Evolutionary conservation across 345 rosid genomes (phyloP), one percentile per base, ranked within the genome.

Genomic region (Mallotus nudiflorus): DNA sequence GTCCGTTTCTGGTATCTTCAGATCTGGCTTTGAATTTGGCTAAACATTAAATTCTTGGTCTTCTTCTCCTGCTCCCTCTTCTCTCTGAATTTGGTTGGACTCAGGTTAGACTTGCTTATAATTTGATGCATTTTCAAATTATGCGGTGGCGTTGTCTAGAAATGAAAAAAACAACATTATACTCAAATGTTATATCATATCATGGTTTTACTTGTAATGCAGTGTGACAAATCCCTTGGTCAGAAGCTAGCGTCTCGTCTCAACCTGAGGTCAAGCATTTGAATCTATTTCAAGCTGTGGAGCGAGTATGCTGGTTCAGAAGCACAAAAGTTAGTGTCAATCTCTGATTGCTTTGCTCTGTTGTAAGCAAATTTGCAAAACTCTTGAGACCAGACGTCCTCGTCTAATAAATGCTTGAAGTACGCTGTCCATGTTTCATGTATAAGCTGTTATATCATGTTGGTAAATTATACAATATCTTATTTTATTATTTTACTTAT

Each of bases 231-330:
- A 67, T 84, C 96, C 61, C 75, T 95, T 42, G 97, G 98, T 42
- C 91, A 90, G 85, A 92, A 89, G 84, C 73, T 95, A 42, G 94
- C 99, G 14, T 70, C 78, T 55, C 90, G 90, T 49, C 91, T 95
- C 74, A 87, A 85, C 33, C 84, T 84, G 69, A 84, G 80, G 70
- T 90, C 99, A 20, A 90, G 64, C 83, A 83, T 89, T 64, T 94
- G 78, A 91, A 77, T 62, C 72, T 18, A 72, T 18, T 67, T 35
- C 0, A 42, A 62, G 62, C 28, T 15, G 57, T 72, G 16, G 70
- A 65, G 35, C 49, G 67, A 70, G 35, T 57, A 33, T 19, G 19
- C 55, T 51, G 16, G 62, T 54, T 48, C 31, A 10, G 55, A 19
- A 53, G 25, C 5, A n/a, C 1, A n/a, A 28, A 33, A 64, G n/a